phyloP scores from a whole-genome alignment of 1,284 basidiomycete species.

The Acaromyces ingoldii region DNA sequence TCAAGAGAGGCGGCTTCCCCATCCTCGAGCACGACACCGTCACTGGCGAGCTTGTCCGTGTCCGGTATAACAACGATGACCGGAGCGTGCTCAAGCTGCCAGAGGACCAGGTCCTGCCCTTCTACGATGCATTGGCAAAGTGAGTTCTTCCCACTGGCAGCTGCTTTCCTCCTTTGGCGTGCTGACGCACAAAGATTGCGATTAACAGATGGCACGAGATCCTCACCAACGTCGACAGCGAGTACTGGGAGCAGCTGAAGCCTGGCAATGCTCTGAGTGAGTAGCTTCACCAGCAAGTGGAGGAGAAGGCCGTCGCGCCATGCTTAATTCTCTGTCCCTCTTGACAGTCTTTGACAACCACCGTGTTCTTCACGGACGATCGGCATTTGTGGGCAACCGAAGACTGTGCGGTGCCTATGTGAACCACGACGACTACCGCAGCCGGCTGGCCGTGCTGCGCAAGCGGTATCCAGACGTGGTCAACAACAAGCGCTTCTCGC shows the following conservation, averaged over 20 bases:
- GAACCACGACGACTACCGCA: conserved; percentile 40
- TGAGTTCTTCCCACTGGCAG: conserved; percentile 46
- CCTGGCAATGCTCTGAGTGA: conserved; percentile 79
- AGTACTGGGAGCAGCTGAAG: conserved; percentile 82
- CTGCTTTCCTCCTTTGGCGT: not conserved
- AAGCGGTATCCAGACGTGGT: conserved; percentile 15
- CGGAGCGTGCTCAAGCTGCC: conserved; percentile 52
- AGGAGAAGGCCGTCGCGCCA: not conserved
- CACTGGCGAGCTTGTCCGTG: conserved; percentile 66
- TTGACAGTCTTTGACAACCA: conserved; percentile 81
- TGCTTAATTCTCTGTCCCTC: conserved; percentile 7
- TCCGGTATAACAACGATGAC: conserved; percentile 95
- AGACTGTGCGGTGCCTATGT: conserved; percentile 89
- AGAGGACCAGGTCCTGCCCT: conserved; percentile 45
- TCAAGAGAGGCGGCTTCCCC: conserved; percentile 32
- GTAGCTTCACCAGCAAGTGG: conserved; percentile 42
- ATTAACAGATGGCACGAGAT: conserved; percentile 61
- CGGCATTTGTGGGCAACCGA: conserved; percentile 77
- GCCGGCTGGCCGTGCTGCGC: conserved; percentile 26
- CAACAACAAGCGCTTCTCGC: not conserved
- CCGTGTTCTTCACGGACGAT: conserved; percentile 86
- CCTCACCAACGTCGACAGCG: conserved; percentile 71
- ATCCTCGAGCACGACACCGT: conserved; percentile 54
- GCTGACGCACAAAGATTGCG: not conserved
- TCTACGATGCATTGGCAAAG: conserved; percentile 74